Evolutionary conservation across 2,329 filamentous ascomycete genomes (phyloP).

Genomic region (Coniochaeta ligniaria): DNA sequence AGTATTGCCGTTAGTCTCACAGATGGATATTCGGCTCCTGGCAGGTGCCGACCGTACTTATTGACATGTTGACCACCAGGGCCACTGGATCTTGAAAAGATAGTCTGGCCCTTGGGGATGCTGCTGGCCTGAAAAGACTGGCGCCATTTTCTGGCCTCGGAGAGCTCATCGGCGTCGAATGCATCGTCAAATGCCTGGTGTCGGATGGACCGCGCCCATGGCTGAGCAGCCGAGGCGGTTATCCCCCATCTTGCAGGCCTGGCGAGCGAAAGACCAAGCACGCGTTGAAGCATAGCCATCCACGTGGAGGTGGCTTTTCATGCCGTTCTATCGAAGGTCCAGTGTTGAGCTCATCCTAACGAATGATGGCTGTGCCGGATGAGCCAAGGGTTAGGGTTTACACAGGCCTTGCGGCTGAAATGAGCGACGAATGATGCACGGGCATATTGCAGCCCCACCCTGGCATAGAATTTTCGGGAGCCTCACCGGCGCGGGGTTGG

Average conservation of each 20-base stretch:
- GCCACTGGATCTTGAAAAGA: conserved; percentile 51
- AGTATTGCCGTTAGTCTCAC: background rate
- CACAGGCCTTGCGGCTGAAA: background rate
- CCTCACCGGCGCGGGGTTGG: background rate
- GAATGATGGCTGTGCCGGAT: background rate
- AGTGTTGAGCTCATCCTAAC: background rate
- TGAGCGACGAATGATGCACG: background rate
- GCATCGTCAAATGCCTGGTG: conserved; percentile 41
- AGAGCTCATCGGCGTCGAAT: conserved; percentile 42
- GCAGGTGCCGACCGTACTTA: conserved; percentile 35
- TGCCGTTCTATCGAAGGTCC: background rate
- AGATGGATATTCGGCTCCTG: background rate
- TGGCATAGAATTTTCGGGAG: background rate
- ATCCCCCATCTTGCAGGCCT: background rate
- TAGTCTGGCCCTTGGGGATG: conserved; percentile 44
- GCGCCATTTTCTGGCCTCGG: conserved; percentile 45
- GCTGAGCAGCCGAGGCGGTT: background rate
- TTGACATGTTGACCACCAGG: conserved; percentile 57
- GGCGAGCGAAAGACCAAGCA: background rate
- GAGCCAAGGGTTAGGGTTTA: background rate
- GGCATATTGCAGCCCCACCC: background rate
- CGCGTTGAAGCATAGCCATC: background rate
- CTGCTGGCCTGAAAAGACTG: conserved; percentile 31
- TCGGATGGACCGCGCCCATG: conserved; percentile 12
- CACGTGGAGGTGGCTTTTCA: background rate